Base-by-base conservation (phyloP, 1,284 basidiomycete genomes). In the Papiliotrema terrestris region DNA sequence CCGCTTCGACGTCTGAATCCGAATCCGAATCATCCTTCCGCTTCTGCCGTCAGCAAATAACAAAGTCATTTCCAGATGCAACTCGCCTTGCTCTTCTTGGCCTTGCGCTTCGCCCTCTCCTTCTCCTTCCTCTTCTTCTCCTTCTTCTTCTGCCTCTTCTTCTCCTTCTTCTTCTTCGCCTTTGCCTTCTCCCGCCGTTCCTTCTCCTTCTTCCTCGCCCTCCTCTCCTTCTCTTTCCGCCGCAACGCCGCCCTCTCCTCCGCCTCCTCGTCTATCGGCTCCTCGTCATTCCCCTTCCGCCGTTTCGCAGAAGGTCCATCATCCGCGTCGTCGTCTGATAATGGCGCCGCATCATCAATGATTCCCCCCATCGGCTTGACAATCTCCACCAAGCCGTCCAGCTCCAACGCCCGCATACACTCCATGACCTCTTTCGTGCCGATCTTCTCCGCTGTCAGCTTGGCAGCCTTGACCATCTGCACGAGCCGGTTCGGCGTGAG, bases 391-490 rank as follows among this genome's bases (percentile, higher is more conserved):
- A 66, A 45, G 1, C 74, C 74, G 44, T 77, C 74, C 35, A 75
- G 65, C 52, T 72, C 72, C 19, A 76, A 59, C 3, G 73, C 72
- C 22, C 74, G 68, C 63, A 74, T 72, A 44, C 71, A 66, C 52
- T 77, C 74, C 69, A 76, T 76, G 23, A 77, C 65, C 49, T 77
- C 70, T 55, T 75, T 71, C 44, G 73, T 65, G 4, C 62, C 63
- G 5, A 77, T 51, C 17, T 58, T 58, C 9, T 65, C 70, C 8
- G 55, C 55, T 17, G 68, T 69, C 45, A 73, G 59, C 11, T 57
- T 58, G 17, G 57, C 48, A 19, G 63, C 59, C 48, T 66, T 66
- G 59, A 75, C 57, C 51, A 63, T 62, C 14, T 51, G 48, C 2
- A 71, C 62, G 4, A 77, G 59, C 9, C 62, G 59, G 8, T 61